phyloP scores from a whole-genome alignment of 192 early-diverging fungal genomes.

The Bifiguratus adelaidae region DNA sequence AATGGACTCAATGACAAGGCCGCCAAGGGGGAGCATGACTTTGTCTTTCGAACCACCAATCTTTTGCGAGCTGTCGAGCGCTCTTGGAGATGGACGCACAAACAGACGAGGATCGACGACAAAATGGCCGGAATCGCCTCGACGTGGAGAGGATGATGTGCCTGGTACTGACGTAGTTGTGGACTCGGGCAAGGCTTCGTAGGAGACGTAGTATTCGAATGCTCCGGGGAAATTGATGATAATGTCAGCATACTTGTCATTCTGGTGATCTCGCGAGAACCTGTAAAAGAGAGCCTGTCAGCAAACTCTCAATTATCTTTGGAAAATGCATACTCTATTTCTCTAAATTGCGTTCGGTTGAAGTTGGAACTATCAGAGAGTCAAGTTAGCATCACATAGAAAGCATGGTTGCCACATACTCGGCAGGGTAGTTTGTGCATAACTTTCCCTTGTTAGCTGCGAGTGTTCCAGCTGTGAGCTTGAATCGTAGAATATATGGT shows the following conservation, averaged over 20 bases:
- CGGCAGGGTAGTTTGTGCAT: slow-evolving; percentile 78
- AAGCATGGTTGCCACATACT: no score
- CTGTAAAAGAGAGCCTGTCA: slow-evolving; percentile 13
- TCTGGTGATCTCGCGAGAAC: slow-evolving; percentile 26
- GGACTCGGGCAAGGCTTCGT: slow-evolving; percentile 13
- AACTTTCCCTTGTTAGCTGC: slow-evolving; percentile 65
- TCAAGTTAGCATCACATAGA: no score
- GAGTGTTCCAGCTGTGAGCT: slow-evolving; percentile 64
- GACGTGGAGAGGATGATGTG: no score
- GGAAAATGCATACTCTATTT: no score
- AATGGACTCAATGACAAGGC: slow-evolving; percentile 82
- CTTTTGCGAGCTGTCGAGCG: slow-evolving; percentile 2
- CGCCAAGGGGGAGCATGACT: slow-evolving; percentile 70
- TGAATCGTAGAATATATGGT: slow-evolving; percentile 68
- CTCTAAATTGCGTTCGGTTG: no score
- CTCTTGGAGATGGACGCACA: slow-evolving; percentile 19
- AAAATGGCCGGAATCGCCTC: slow-evolving; percentile 52
- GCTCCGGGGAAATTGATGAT: slow-evolving; percentile 58
- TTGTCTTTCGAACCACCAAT: slow-evolving; percentile 1
- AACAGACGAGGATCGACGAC: slow-evolving; percentile 90
- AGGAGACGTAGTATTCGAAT: slow-evolving; percentile 82
- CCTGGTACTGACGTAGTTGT: slow-evolving; percentile 1
- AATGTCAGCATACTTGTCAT: slow-evolving; percentile 59
- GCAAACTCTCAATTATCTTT: no score
- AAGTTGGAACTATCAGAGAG: no score